phyloP scores from a whole-genome alignment of 2,329 filamentous ascomycete genomes.

The Fusarium haematococcum region DNA sequence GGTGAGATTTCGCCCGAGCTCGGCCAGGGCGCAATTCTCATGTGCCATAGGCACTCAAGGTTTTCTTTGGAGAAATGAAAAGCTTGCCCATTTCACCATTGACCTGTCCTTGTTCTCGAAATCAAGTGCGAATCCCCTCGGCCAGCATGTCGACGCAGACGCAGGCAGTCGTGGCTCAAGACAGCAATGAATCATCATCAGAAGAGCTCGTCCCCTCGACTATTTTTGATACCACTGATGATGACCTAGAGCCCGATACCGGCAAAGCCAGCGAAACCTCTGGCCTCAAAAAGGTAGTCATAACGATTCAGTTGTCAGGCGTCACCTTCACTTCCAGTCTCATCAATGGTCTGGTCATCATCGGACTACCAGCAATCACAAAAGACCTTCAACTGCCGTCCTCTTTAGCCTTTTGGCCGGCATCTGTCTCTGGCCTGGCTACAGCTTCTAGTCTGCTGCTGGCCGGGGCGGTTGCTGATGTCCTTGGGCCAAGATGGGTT shows the following conservation, averaged over 20 bases:
- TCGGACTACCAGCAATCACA: conserved; percentile 54
- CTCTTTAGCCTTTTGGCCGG: conserved; percentile 51
- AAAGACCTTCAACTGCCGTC: conserved; percentile 46
- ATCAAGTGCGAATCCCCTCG: background rate
- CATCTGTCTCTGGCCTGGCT: conserved; percentile 49
- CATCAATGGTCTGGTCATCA: conserved; percentile 46
- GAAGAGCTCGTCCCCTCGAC: background rate
- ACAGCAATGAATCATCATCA: background rate
- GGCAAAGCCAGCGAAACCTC: fast-evolving
- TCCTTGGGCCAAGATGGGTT: conserved; percentile 46
- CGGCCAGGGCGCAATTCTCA: background rate
- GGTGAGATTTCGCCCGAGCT: background rate
- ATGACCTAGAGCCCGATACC: background rate
- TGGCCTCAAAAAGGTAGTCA: background rate
- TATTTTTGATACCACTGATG: background rate
- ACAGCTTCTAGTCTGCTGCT: conserved; percentile 32
- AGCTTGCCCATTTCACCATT: background rate
- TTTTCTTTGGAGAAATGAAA: background rate
- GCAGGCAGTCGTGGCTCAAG: background rate
- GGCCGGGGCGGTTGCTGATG: conserved; percentile 51
- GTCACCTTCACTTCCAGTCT: background rate
- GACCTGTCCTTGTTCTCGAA: too few relatives aligned
- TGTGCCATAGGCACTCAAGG: background rate
- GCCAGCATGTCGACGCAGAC: background rate
- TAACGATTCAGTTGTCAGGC: background rate